phyloP scores from a whole-genome alignment of 768 basidiomycete genomes.

The Collybia mongolica region DNA sequence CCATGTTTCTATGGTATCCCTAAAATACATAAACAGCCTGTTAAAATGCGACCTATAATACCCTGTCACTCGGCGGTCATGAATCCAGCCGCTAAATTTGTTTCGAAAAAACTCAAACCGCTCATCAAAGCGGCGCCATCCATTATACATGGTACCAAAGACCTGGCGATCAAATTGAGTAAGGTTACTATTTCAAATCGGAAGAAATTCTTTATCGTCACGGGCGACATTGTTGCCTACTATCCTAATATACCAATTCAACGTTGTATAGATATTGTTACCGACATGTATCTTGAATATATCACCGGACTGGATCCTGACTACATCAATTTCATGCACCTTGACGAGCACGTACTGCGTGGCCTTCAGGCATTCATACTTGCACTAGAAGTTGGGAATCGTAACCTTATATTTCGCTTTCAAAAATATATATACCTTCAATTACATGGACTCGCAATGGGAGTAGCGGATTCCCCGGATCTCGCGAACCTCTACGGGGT shows the following conservation, averaged over 20 bases:
- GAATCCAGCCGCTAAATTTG: constrained; percentile 27
- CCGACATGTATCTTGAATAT: constrained; percentile 14
- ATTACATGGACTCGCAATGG: constrained; percentile 27
- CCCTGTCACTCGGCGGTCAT: constrained; percentile 27
- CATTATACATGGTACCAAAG: constrained; percentile 28
- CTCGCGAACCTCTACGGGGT: constrained; percentile 28
- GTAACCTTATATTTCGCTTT: constrained; percentile 19
- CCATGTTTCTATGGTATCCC: constrained; percentile 24
- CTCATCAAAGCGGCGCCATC: constrained; percentile 22
- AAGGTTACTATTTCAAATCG: not conserved
- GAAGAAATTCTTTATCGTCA: constrained; percentile 19
- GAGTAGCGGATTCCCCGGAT: constrained; percentile 26
- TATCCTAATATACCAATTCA: constrained; percentile 26
- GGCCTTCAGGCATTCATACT: constrained; percentile 10
- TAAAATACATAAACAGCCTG: constrained; percentile 30
- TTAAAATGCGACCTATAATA: constrained; percentile 27
- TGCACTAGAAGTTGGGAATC: constrained; percentile 15
- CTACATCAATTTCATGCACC: not conserved
- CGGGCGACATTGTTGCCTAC: constrained; percentile 32
- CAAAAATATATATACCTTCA: constrained; percentile 21
- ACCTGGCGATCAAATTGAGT: constrained; percentile 29
- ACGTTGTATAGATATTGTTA: constrained; percentile 17
- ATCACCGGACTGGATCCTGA: constrained; percentile 3
- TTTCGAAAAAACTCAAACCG: constrained; percentile 29
- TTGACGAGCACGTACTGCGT: not conserved